phyloP scores from a whole-genome alignment of 106 monocot genomes.

The Cymbidium sinense region DNA sequence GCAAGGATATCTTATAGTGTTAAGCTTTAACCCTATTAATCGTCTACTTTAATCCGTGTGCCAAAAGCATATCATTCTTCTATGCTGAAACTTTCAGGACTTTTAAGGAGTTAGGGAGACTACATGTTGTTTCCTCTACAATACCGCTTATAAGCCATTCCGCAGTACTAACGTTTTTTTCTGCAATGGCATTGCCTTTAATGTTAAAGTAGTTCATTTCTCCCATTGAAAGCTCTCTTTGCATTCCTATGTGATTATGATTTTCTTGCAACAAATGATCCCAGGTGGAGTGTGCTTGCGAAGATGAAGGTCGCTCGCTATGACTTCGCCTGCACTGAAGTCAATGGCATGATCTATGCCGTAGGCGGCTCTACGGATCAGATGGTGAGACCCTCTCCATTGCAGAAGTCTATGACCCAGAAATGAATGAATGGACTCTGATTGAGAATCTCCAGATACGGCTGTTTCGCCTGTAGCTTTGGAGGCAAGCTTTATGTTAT shows the following conservation, averaged over 20 bases:
- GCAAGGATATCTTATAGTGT: too few species aligned
- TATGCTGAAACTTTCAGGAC: too few species aligned
- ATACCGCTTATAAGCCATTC: too few species aligned
- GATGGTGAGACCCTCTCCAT: conserved; percentile 60
- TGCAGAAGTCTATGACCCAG: conserved; percentile 62
- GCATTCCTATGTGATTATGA: not conserved
- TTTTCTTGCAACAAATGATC: conserved; percentile 1
- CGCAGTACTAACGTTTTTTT: too few species aligned
- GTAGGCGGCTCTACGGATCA: conserved; percentile 58
- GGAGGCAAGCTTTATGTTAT: conserved; percentile 66
- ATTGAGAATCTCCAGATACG: conserved; percentile 66
- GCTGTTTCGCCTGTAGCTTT: conserved; percentile 63
- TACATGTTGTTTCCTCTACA: too few species aligned
- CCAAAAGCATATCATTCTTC: too few species aligned
- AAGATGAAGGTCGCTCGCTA: conserved; percentile 72
- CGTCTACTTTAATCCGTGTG: too few species aligned
- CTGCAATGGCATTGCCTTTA: too few species aligned
- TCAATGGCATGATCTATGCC: conserved; percentile 51
- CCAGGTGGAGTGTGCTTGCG: conserved; percentile 65
- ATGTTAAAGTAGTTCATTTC: not conserved
- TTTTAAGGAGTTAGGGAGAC: too few species aligned
- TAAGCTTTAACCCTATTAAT: too few species aligned
- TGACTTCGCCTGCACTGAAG: conserved; percentile 77
- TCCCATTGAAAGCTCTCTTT: not conserved
- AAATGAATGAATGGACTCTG: conserved; percentile 47